Conservation (phyloP, 306 rosid species). For the Trifolium fragiferum region DNA sequence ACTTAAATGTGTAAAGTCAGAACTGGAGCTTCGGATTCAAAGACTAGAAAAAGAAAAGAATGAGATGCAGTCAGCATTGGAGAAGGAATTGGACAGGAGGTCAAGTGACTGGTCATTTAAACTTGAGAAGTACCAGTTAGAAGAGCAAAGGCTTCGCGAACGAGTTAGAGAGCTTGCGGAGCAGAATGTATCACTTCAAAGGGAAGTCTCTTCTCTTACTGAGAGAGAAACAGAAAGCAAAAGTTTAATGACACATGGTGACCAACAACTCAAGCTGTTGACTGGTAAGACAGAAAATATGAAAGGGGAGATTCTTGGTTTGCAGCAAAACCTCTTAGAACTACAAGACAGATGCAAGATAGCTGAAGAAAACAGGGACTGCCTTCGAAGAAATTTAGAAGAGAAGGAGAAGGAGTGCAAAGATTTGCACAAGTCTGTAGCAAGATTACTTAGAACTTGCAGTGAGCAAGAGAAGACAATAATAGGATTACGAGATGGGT, state of each 20-base stretch:
- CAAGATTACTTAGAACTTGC: conserved; percentile 81
- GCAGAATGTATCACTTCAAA: conserved; percentile 93
- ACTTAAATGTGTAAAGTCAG: conserved; percentile 60
- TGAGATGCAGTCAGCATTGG: conserved; percentile 85
- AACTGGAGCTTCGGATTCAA: conserved; percentile 58
- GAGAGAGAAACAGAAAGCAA: conserved; percentile 74
- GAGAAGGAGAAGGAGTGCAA: conserved; percentile 86
- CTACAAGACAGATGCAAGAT: conserved; percentile 66
- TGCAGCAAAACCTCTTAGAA: conserved; percentile 61
- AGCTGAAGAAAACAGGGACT: conserved; percentile 63
- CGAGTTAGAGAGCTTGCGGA: conserved; percentile 99
- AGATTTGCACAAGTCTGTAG: conserved; percentile 74
- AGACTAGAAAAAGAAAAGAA: conserved; percentile 87
- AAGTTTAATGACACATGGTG: conserved; percentile 55
- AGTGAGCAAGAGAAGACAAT: conserved; percentile 92
- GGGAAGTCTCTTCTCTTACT: conserved; percentile 74
- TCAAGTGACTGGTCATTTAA: conserved; percentile 92
- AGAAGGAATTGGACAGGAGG: conserved; percentile 94
- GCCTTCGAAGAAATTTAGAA: conserved; percentile 63
- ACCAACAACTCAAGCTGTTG: conserved; percentile 66
- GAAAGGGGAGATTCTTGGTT: conserved; percentile 60
- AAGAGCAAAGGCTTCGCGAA: conserved; percentile 92
- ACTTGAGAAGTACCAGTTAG: conserved; percentile 86
- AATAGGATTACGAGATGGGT: conserved; percentile 66
- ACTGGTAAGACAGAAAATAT: conserved; percentile 59